A percentile compares a stretch with the other conserved stretches of the same genome.
phyloP scores from a whole-genome alignment of 2,329 filamentous ascomycete species.

The Phyllosticta capitalensis region DNA sequence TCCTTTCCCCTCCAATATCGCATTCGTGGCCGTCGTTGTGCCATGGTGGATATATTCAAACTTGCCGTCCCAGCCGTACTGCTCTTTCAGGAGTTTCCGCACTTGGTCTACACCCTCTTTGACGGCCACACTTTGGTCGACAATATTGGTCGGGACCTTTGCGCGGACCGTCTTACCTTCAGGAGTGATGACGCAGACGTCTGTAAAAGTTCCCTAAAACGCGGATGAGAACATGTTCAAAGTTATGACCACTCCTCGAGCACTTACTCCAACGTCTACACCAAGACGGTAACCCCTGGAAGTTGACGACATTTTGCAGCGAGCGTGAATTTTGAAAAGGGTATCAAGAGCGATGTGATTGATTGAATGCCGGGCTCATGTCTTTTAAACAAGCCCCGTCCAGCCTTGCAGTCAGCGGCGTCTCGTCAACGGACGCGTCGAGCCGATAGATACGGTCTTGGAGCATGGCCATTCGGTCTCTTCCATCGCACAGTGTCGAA shows the following conservation, averaged over 20 bases:
- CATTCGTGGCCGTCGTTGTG: constrained; percentile 42
- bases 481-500: background rate
- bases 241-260: background rate
- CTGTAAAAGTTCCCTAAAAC: constrained; percentile 35
- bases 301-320: background rate
- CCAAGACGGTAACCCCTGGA: constrained; percentile 17
- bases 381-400: background rate
- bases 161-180: constrained; percentile 35
- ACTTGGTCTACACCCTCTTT: constrained; percentile 37
- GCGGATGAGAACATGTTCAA: background rate
- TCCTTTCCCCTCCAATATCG: constrained; percentile 42
- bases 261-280: constrained; percentile 18
- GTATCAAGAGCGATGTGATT: background rate
- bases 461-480: background rate
- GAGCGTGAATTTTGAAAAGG: background rate
- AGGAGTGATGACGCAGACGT: constrained; percentile 39
- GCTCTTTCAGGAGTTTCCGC: constrained; percentile 28
- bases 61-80: constrained; percentile 34
- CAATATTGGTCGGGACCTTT: constrained; percentile 37
- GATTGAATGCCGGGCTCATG: background rate
- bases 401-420: background rate
- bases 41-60: constrained; percentile 43
- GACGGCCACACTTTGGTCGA: constrained; percentile 40
- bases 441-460: background rate
- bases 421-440: background rate